Conservation (phyloP, 106 monocot genomes). For the Platanthera guangdongensis region DNA sequence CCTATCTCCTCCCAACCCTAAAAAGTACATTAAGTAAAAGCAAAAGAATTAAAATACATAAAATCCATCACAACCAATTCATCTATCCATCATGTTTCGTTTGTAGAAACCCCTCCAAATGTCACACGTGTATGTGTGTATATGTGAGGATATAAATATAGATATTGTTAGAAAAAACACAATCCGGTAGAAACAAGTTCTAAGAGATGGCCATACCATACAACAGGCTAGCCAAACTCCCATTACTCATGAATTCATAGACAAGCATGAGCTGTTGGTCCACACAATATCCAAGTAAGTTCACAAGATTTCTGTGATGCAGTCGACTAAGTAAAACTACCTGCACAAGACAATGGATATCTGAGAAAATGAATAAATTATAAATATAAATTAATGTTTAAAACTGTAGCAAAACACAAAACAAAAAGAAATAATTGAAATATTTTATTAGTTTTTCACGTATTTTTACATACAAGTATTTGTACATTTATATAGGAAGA, state of each 20-base stretch:
- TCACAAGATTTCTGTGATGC: slow-evolving; percentile 96
- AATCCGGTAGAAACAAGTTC: slow-evolving; percentile 3
- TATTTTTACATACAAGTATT: too few relatives aligned
- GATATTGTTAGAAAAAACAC: background rate
- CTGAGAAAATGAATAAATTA: background rate
- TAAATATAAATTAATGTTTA: background rate
- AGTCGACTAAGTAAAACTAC: slow-evolving; percentile 76
- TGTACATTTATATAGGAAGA: too few relatives aligned
- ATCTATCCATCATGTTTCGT: too few relatives aligned
- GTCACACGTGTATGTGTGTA: too few relatives aligned
- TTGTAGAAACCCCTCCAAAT: too few relatives aligned
- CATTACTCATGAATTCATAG: slow-evolving; percentile 97
- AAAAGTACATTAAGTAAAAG: too few relatives aligned
- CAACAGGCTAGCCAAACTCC: slow-evolving; percentile 76
- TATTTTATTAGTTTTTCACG: too few relatives aligned
- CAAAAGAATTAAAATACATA: too few relatives aligned
- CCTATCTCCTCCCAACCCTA: too few relatives aligned
- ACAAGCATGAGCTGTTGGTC: slow-evolving; percentile 84
- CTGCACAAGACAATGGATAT: slow-evolving; percentile 19
- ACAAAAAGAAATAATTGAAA: too few relatives aligned
- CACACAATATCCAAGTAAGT: slow-evolving; percentile 90
- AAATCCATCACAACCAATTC: too few relatives aligned
- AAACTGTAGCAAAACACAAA: background rate
- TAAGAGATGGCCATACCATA: slow-evolving; percentile 42
- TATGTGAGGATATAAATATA: background rate